A percentile compares a stretch with the other conserved stretches of the same genome.
Evolutionary conservation across 2,329 filamentous ascomycete genomes (phyloP).

Genomic region (Graphium sp.): DNA sequence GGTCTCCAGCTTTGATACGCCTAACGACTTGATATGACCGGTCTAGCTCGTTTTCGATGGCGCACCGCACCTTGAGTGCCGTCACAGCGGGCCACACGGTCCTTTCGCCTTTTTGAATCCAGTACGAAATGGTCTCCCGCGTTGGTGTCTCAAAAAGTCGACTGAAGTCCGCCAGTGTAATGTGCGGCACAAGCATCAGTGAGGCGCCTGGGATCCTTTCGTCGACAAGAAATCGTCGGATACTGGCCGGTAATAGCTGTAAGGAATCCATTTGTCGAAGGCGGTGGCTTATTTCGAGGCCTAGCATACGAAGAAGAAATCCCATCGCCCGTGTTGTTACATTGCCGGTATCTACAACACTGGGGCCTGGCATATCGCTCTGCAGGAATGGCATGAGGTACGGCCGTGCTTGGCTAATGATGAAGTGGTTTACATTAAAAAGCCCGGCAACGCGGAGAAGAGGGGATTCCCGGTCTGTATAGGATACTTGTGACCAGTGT

Average conservation of each 20-base stretch:
- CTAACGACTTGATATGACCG: constrained; percentile 67
- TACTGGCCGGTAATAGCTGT: constrained; percentile 49
- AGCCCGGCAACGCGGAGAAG: constrained; percentile 61
- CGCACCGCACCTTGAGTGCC: constrained; percentile 66
- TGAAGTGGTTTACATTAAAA: constrained; percentile 91
- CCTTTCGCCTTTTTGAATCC: constrained; percentile 70
- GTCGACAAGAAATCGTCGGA: constrained; percentile 65
- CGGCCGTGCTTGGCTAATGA: constrained; percentile 80
- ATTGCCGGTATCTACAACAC: constrained; percentile 39
- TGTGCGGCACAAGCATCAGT: constrained; percentile 67
- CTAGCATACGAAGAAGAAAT: constrained; percentile 50
- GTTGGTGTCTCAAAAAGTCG: constrained; percentile 73
- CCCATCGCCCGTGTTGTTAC: constrained; percentile 39
- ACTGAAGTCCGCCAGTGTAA: constrained; percentile 56
- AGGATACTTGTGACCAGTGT: constrained; percentile 50
- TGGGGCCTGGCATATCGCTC: constrained; percentile 63
- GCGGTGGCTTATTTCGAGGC: constrained; percentile 64
- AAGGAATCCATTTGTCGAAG: constrained; percentile 68
- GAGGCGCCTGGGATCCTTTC: constrained; percentile 65
- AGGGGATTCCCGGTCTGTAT: constrained; percentile 46
- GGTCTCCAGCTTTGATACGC: constrained; percentile 29
- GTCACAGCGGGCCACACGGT: constrained; percentile 85
- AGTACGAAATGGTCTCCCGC: constrained; percentile 58
- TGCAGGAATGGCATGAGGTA: constrained; percentile 77
- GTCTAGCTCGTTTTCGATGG: constrained; percentile 77